phyloP scores from a whole-genome alignment of 441 rosid genomes.

The Biscutella laevigata region DNA sequence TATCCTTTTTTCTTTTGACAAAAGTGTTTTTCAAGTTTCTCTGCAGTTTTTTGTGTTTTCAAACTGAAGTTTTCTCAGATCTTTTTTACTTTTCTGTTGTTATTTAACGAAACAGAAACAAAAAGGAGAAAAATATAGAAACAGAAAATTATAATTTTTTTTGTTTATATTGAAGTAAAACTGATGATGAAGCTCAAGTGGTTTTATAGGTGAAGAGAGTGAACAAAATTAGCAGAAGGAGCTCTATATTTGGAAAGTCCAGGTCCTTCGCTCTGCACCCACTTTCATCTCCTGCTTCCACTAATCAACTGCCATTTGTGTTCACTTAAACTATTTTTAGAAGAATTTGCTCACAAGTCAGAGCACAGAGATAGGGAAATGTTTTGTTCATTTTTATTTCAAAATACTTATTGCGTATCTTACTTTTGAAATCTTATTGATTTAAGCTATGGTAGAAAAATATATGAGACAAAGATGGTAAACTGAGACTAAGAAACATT shows the following conservation, averaged over 20 bases:
- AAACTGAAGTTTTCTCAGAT: conserved; percentile 19
- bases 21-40: conserved; percentile 2
- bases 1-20: background rate
- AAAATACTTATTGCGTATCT: no score
- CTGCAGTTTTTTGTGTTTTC: conserved; percentile 10
- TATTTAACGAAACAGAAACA: conserved; percentile 24
- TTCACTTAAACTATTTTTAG: background rate
- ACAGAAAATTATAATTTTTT: conserved; percentile 3
- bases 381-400: no score
- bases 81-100: conserved; percentile 23
- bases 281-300: conserved; percentile 22
- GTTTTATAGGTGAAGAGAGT: conserved; percentile 8
- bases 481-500: no score
- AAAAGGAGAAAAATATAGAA: conserved; percentile 13
- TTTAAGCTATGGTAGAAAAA: no score
- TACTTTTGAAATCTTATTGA: no score
- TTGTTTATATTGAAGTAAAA: conserved; percentile 2
- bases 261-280: conserved; percentile 22
- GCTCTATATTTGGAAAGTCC: background rate
- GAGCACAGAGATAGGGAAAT: background rate
- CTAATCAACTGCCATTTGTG: conserved; percentile 16
- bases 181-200: background rate
- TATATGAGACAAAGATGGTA: no score
- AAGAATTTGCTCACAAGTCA: background rate
- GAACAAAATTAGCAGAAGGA: background rate